Conservation (phyloP, 116 monocot species). For the Papilionanthe hybrid region DNA sequence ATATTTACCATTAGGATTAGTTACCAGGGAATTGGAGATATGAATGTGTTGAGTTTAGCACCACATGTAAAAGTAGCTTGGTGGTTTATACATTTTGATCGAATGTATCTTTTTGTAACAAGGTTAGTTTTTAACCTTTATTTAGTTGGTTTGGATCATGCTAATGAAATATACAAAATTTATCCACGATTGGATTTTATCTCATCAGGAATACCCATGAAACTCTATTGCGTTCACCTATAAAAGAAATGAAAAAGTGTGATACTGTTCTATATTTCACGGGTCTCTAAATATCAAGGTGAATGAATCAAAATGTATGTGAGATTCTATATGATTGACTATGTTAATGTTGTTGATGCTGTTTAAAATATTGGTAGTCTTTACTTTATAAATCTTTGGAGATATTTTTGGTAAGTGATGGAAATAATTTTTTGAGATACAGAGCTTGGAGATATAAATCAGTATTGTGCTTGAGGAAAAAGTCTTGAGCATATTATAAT, state of each 20-base stretch:
- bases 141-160: neutral
- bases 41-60: neutral
- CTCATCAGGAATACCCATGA: neutral
- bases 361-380: neutral
- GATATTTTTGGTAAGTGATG: neutral
- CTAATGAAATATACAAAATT: neutral
- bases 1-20: neutral
- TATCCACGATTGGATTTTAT: neutral
- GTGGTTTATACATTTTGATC: neutral
- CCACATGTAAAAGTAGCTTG: neutral
- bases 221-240: neutral
- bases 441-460: neutral
- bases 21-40: neutral
- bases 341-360: neutral
- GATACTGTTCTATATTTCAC: neutral
- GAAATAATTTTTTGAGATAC: neutral
- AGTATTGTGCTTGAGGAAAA: neutral
- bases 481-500: neutral
- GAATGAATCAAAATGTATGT: neutral
- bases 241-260: neutral
- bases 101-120: neutral
- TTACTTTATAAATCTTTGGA: neutral
- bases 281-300: neutral
- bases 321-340: neutral
- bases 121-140: neutral